Conservation (phyloP, 495 filamentous ascomycete genomes). For the Aspergillus sclerotioniger region DNA sequence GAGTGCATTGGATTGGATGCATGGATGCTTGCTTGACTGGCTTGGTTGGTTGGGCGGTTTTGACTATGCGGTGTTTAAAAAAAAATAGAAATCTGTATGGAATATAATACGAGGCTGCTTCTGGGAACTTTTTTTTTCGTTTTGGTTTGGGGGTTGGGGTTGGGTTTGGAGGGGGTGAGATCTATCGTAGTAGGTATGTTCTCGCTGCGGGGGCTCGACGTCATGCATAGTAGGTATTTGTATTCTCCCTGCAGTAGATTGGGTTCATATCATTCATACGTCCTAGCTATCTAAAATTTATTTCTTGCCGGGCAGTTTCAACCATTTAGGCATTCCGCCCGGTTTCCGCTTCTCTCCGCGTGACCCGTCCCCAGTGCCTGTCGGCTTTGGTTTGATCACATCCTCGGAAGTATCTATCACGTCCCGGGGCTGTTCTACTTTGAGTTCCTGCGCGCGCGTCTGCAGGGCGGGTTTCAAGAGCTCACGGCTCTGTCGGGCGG, state of each 20-base stretch:
- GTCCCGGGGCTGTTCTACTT: conserved; percentile 48
- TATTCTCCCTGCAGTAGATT: not conserved
- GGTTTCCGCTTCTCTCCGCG: conserved; percentile 45
- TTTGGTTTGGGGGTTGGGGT: not conserved
- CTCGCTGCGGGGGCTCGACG: too few species aligned
- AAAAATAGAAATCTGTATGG: conserved; percentile 3
- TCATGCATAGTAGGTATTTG: too few species aligned
- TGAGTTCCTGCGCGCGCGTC: conserved; percentile 64
- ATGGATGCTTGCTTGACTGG: too few species aligned
- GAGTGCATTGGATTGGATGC: too few species aligned
- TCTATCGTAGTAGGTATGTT: not conserved
- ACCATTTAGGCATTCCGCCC: conserved; percentile 62
- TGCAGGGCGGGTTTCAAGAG: conserved; percentile 66
- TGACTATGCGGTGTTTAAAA: not conserved
- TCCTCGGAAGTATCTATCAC: conserved; percentile 44
- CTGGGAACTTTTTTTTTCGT: conserved; percentile 2
- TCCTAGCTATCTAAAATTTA: conserved; percentile 17
- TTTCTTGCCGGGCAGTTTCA: conserved; percentile 64
- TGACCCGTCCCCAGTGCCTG: conserved; percentile 29
- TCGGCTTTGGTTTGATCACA: conserved; percentile 22
- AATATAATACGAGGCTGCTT: conserved; percentile 7
- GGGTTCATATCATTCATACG: not conserved
- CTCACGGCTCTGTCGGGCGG: conserved; percentile 34
- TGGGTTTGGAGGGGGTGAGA: not conserved
- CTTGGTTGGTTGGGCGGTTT: not conserved